phyloP scores from a whole-genome alignment of 2,329 filamentous ascomycete species.

The Chaetomiaceae sp. region DNA sequence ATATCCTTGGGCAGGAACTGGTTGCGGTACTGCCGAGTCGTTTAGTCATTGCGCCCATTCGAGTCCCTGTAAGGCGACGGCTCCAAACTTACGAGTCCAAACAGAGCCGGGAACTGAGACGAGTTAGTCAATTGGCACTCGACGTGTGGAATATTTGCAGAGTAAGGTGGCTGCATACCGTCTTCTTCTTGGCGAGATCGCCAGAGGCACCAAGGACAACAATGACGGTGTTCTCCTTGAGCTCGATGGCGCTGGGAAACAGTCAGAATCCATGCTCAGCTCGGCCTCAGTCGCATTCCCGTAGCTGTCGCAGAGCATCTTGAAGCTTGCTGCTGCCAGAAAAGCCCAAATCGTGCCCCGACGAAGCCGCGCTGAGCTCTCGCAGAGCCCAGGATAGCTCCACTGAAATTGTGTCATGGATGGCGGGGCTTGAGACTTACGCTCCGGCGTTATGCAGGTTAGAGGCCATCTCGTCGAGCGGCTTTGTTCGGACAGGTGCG shows the following conservation, averaged over 20 bases:
- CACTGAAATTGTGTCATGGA: slow-evolving; percentile 18
- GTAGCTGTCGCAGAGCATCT: not conserved
- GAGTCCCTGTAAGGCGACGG: not conserved
- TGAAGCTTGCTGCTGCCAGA: not conserved
- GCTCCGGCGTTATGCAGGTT: slow-evolving; percentile 29
- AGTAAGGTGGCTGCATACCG: slow-evolving; percentile 48
- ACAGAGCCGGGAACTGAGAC: slow-evolving; percentile 84
- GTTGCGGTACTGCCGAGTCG: slow-evolving; percentile 76
- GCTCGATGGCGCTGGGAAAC: slow-evolving; percentile 70
- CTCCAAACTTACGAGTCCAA: slow-evolving; percentile 75
- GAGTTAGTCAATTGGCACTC: slow-evolving; percentile 31
- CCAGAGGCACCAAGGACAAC: slow-evolving; percentile 95
- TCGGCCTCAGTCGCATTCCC: slow-evolving; percentile 1
- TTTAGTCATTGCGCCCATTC: slow-evolving; percentile 19
- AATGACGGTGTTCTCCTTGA: slow-evolving; percentile 97
- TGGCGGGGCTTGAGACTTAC: slow-evolving; percentile 29
- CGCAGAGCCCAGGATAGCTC: slow-evolving; percentile 17
- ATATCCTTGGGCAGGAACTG: slow-evolving; percentile 97
- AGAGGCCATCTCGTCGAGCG: slow-evolving; percentile 28
- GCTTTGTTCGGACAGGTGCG: slow-evolving; percentile 2
- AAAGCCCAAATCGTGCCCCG: not conserved
- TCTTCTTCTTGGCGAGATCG: slow-evolving; percentile 99
- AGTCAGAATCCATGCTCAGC: slow-evolving; percentile 36
- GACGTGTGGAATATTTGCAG: slow-evolving; percentile 16
- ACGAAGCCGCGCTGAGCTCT: slow-evolving; percentile 15